Base-by-base conservation (phyloP, 2,329 filamentous ascomycete genomes). In the Colletotrichum limetticola region DNA sequence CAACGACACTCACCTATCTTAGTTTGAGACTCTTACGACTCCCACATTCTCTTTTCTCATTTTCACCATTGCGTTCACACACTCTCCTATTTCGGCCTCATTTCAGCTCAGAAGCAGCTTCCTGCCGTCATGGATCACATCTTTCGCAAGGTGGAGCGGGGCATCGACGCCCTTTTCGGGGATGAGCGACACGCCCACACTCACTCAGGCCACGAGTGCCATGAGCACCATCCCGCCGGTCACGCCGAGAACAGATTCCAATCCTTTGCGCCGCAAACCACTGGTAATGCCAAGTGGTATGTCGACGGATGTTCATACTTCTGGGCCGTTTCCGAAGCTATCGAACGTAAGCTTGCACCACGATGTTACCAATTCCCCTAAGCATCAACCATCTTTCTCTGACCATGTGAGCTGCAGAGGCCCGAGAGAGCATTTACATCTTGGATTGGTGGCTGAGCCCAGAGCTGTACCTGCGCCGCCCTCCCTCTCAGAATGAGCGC, bases 381-480 rank as follows among this genome's bases (percentile, higher is more conserved):
- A 28, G 19, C 14, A 28, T 22, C 26, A 14, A 5, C 22, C 26
- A 37, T 35, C 26, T 58, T 24, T 32, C 6, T 46, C 71, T 74
- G 62, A 74, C 66, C 22, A 6, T 24, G 64, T 52, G 68, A 77
- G 63, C 74, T 35, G 9, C 75, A 90, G 91, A 90, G 78, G 95
- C 95, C 3, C 88, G 86, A 75, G 91, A 96, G 77, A 93, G 89
- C 55, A 93, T 97, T 77, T 95, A 93, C 88, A 97, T 97, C 75
- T 85, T 97, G 56, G 94, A 96, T 80, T 97, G 93, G 95, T 97
- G 95, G 95, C 83, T 97, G 75, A 95, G 92, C 68, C 95, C 95
- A 1, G 95, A 98, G 83, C 85, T 98, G 32, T 98, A 97, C 80
- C 88, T 98, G 42, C 91, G 95, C 76, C 90, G 95, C 28, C 95